Conservation (phyloP, 768 basidiomycete genomes). For the Xanthoconium purpureum region DNA sequence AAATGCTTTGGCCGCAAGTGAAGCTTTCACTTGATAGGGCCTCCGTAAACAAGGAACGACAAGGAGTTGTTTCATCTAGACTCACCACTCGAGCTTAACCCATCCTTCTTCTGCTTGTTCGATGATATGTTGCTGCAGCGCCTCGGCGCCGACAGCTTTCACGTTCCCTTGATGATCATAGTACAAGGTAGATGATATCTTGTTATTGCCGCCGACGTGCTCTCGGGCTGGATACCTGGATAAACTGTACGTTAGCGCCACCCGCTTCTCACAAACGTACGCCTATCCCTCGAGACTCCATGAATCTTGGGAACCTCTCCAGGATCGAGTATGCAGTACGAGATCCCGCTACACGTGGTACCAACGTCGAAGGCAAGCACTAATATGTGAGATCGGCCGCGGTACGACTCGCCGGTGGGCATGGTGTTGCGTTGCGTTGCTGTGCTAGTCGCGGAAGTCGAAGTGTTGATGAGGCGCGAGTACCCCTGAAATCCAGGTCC, state of each 20-base stretch:
- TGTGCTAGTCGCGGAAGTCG: too few species aligned
- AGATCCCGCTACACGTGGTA: too few species aligned
- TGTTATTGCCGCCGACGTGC: slow-evolving; percentile 43
- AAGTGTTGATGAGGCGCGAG: neutral
- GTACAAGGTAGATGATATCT: slow-evolving; percentile 47
- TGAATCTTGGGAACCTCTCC: too few species aligned
- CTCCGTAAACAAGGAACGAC: neutral
- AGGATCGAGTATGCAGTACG: too few species aligned
- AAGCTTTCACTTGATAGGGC: slow-evolving; percentile 16
- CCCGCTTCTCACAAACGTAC: neutral
- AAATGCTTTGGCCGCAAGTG: slow-evolving; percentile 33
- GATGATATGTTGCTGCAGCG: neutral
- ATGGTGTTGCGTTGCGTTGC: too few species aligned
- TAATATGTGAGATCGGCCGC: too few species aligned
- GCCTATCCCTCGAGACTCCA: slow-evolving; percentile 1
- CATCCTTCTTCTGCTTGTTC: slow-evolving; percentile 2
- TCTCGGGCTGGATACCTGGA: slow-evolving; percentile 46
- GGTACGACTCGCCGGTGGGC: too few species aligned
- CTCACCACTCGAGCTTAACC: slow-evolving; percentile 6
- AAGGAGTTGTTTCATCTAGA: neutral
- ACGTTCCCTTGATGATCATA: slow-evolving; percentile 42
- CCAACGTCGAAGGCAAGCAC: too few species aligned
- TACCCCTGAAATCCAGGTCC: neutral
- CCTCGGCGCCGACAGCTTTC: slow-evolving; percentile 43
- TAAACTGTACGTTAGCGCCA: neutral